These are phyloP conservation scores for Schizonepeta tenuifolia DNA, from an alignment of 257 asterid species.

Conservation along the genomic window DNA sequence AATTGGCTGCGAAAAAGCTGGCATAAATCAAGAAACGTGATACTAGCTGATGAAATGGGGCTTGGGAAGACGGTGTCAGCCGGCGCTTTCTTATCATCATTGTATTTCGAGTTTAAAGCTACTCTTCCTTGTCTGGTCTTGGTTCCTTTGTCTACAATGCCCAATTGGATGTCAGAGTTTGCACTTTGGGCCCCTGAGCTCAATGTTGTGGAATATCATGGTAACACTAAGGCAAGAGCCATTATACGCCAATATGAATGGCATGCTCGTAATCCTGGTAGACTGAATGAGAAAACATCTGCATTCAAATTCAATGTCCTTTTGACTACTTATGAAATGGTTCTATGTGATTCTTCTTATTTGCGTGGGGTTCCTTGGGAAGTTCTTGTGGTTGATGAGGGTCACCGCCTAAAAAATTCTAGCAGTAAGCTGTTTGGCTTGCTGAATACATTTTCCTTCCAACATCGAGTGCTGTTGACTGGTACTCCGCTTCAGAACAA, in stretches of 20 bases:
- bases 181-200: conserved; percentile 92
- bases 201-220: conserved; percentile 96
- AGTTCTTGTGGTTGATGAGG: conserved; percentile 99
- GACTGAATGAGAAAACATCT: conserved; percentile 53
- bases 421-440: conserved; percentile 85
- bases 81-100: conserved; percentile 83
- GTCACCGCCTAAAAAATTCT: conserved; percentile 92
- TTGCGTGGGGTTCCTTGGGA: conserved; percentile 98
- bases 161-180: conserved; percentile 99
- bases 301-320: conserved; percentile 88
- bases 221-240: conserved; percentile 79
- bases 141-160: conserved; percentile 99
- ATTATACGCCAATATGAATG: conserved; percentile 92
- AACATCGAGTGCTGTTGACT: conserved; percentile 88
- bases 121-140: conserved; percentile 87
- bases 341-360: conserved; percentile 80
- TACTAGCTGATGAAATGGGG: conserved; percentile 99
- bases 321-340: conserved; percentile 95
- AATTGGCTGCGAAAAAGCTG: conserved; percentile 98
- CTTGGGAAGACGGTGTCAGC: conserved; percentile 98
- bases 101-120: conserved; percentile 80
- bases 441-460: conserved; percentile 90
- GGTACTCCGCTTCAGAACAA: conserved; percentile 99
- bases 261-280: conserved; percentile 63
- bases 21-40: conserved; percentile 89